A percentile compares a stretch with the other conserved stretches of the same genome.
phyloP scores from a whole-genome alignment of 2,329 filamentous ascomycete genomes.

The Lachnellula arida region DNA sequence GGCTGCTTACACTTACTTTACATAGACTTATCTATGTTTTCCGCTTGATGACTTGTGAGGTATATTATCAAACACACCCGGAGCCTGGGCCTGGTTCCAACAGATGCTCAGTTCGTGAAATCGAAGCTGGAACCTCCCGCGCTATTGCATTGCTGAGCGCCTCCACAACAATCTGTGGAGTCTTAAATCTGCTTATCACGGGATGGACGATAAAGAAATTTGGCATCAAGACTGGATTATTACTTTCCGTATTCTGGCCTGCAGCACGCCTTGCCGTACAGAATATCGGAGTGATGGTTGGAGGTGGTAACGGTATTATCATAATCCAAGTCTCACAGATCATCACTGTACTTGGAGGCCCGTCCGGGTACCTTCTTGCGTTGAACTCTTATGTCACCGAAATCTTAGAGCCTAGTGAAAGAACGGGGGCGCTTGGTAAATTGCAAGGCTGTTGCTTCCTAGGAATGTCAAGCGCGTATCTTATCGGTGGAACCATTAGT shows the following conservation, averaged over 20 bases:
- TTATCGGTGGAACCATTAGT: conserved; percentile 61
- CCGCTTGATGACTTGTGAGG: conserved; percentile 66
- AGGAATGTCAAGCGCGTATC: conserved; percentile 58
- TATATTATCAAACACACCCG: conserved; percentile 57
- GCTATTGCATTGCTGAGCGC: conserved; percentile 62
- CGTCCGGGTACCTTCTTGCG: conserved; percentile 63
- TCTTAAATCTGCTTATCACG: conserved; percentile 62
- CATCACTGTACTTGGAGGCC: conserved; percentile 64
- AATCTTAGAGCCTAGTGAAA: conserved; percentile 51
- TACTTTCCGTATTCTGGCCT: conserved; percentile 60
- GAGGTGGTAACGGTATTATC: conserved; percentile 57
- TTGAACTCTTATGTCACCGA: conserved; percentile 66
- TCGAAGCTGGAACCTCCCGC: conserved; percentile 59
- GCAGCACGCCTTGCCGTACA: conserved; percentile 60
- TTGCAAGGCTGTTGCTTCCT: conserved; percentile 65
- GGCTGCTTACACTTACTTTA: background rate
- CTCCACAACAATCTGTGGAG: conserved; percentile 63
- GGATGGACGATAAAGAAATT: conserved; percentile 62
- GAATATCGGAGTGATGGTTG: conserved; percentile 58
- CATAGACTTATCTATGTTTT: conserved; percentile 55
- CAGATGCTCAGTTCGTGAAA: conserved; percentile 55
- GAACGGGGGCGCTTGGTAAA: conserved; percentile 61
- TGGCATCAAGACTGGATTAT: conserved; percentile 57
- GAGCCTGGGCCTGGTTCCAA: conserved; percentile 44
- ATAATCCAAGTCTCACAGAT: conserved; percentile 64